phyloP scores from a whole-genome alignment of 2,329 filamentous ascomycete species.

The Stenocarpella maydis region DNA sequence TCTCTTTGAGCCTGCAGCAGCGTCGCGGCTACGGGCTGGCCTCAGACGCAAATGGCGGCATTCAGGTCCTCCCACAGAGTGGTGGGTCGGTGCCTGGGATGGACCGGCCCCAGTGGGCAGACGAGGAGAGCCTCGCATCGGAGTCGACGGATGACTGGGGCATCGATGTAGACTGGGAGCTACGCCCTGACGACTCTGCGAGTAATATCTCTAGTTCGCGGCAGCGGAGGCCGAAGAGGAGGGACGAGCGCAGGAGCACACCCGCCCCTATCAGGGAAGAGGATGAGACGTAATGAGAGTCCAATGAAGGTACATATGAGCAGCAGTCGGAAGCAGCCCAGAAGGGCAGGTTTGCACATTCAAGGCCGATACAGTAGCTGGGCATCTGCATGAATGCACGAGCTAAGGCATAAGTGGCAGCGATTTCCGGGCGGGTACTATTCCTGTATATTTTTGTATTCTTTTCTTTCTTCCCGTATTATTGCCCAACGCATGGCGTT shows the following conservation, averaged over 20 bases:
- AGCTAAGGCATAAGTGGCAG: constrained; percentile 11
- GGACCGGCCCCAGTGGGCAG: constrained; percentile 56
- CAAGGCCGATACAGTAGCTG: background rate
- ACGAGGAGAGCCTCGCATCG: constrained; percentile 56
- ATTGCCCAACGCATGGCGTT: constrained; percentile 21
- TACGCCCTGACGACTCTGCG: constrained; percentile 81
- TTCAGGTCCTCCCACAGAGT: constrained; percentile 62
- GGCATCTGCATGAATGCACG: constrained; percentile 3
- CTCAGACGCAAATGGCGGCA: constrained; percentile 47
- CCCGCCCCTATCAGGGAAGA: constrained; percentile 77
- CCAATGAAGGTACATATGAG: background rate
- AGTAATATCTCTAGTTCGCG: constrained; percentile 81
- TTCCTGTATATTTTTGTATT: constrained; percentile 2
- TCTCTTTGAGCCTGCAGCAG: constrained; percentile 71
- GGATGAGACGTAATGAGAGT: constrained; percentile 53
- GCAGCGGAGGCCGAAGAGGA: constrained; percentile 71
- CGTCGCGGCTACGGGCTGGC: constrained; percentile 50
- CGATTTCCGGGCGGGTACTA: constrained; percentile 12
- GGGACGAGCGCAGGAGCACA: constrained; percentile 70
- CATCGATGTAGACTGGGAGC: constrained; percentile 60
- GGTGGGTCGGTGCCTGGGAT: constrained; percentile 53
- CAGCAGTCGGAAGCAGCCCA: background rate
- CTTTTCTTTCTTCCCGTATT: background rate
- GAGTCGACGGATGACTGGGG: constrained; percentile 61
- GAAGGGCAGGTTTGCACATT: background rate